Conservation (phyloP, 1,284 basidiomycete species). For the Lentinula novae-zelandiae region DNA sequence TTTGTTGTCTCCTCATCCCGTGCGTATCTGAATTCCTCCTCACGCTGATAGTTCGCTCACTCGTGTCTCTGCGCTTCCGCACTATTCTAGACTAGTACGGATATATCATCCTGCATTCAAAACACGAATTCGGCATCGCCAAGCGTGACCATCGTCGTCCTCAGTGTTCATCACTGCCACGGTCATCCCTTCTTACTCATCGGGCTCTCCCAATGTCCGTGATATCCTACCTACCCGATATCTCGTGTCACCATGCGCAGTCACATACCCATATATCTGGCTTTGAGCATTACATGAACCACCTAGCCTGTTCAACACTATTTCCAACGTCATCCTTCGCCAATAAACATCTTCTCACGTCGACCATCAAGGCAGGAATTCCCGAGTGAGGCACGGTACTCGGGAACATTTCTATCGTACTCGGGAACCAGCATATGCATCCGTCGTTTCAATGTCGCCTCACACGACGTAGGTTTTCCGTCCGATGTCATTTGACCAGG, state of each 20-base stretch:
- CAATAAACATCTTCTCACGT: neutral
- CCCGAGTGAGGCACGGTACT: neutral
- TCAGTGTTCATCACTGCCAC: neutral
- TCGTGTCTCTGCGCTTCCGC: neutral
- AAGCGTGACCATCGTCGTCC: neutral
- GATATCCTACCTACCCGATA: neutral
- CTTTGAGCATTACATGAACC: neutral
- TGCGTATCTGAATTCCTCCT: neutral
- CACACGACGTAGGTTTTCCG: neutral
- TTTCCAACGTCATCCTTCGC: neutral
- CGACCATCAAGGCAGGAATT: neutral
- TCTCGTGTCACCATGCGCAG: neutral
- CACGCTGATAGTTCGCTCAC: neutral
- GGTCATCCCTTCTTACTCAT: neutral
- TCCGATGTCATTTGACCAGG: neutral
- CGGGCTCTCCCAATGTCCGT: neutral
- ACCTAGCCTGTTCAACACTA: neutral
- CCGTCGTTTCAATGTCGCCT: neutral
- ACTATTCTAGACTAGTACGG: neutral
- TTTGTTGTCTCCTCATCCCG: neutral
- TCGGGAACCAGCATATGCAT: neutral
- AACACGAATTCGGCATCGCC: neutral
- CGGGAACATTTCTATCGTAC: neutral
- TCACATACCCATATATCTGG: neutral
- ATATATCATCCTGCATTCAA: neutral